Base-by-base conservation (phyloP, 345 rosid genomes). In the Pistacia integerrima region DNA sequence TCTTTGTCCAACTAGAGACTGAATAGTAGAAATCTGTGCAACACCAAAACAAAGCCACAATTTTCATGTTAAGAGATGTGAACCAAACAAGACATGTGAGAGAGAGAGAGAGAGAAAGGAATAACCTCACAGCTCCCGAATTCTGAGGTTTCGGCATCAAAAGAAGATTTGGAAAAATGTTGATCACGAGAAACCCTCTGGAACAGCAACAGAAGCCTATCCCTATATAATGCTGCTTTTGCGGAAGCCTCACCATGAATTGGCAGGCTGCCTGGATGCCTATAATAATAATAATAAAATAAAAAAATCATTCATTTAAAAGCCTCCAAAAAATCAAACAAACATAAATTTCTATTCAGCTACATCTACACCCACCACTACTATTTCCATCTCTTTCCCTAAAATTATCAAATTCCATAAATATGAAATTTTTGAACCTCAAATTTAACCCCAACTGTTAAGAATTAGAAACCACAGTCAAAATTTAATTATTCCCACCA, bases 131-230 rank as follows among this genome's bases (percentile, higher is more conserved):
- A 83, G 75, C 88, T 90, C 78, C 91, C 93, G 64, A 84, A 85
- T 30, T 80, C 80, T 0, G 94, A 85, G 63, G 78, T 86, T 13
- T 87, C 94, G 33, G 88, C 75, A 69, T 90, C 92, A 81, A 96
- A 90, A 38, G 97, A 87, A 57, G 94, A 92, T 82, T 87, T 86
- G 2, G 93, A 80, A 54, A 96, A 92, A 85, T 90, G 91, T 70
- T 84, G 91, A 51, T 91, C 93, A 1, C 94, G 99, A 76, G 91
- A 88, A 20, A 93, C 87, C 81, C 98, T 88, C 87, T 93, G 99
- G 64, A 65, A 88, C 76, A 93, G 81, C 83, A 96, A 81, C 65
- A 91, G 80, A 78, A 87, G 90, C 79, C 99, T 84, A 59, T 96
- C 98, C 76, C 83, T 90, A 80, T 93, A 96, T 52, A 93, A 68